A percentile compares a stretch with the other conserved stretches of the same genome.
Conservation (phyloP, 306 rosid species). For the Amphicarpaea edgeworthii region DNA sequence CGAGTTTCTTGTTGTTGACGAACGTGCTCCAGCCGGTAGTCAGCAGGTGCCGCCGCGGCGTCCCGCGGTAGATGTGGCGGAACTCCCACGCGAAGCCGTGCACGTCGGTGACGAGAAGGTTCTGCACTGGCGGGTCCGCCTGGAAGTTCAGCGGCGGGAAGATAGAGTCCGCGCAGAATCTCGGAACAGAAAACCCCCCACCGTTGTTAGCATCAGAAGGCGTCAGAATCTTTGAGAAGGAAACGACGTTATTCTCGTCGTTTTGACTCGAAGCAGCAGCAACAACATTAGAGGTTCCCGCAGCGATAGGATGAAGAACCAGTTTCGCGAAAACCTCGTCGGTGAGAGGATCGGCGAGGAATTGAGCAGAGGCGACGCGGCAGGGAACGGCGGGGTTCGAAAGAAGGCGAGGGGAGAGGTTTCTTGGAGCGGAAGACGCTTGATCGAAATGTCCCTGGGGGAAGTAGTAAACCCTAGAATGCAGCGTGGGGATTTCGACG, state of each 20-base stretch:
- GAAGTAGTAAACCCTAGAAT: conserved; percentile 86
- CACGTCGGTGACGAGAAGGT: conserved; percentile 59
- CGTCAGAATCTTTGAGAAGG: conserved; percentile 73
- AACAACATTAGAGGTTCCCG: neutral
- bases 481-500: conserved; percentile 55
- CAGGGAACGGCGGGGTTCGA: conserved; percentile 56
- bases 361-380: conserved; percentile 44
- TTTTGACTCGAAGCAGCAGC: neutral
- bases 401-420: conserved; percentile 45
- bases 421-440: conserved; percentile 47
- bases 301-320: conserved; percentile 55
- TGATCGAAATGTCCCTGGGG: conserved; percentile 82
- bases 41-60: conserved; percentile 80
- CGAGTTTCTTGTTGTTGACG: conserved; percentile 72
- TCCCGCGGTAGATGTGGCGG: conserved; percentile 79
- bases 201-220: conserved; percentile 89
- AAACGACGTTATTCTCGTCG: conserved; percentile 32
- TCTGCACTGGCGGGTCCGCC: conserved; percentile 75
- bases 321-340: conserved; percentile 76
- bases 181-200: conserved; percentile 85
- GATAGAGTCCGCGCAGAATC: conserved; percentile 73
- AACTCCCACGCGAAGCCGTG: conserved; percentile 73
- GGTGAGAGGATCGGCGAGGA: conserved; percentile 60
- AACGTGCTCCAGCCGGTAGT: conserved; percentile 92
- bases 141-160: conserved; percentile 67